Base-by-base conservation (phyloP, 768 basidiomycete genomes). In the Boletales sp. region DNA sequence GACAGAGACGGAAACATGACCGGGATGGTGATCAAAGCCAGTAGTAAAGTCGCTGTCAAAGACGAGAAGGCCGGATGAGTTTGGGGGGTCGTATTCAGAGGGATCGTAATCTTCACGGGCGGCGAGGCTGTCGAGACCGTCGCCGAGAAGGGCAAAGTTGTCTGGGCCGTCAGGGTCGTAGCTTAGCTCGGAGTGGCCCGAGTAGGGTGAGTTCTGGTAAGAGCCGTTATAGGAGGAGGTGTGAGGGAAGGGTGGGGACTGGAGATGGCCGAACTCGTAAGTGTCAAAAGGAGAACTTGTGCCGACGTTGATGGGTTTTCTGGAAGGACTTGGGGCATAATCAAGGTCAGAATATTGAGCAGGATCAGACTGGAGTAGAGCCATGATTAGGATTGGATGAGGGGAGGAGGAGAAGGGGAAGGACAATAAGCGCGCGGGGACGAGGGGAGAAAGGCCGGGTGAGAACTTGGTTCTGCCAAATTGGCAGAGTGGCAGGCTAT, bases 161-260 rank as follows among this genome's bases (percentile, higher is more conserved):
- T 79, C 78, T 30, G 72, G 66, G 10, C 76, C 79, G n/a, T 69
- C 75, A 47, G 72, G 67, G 58, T 72, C 72, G 48, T 76, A 77
- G 50, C 69, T 73, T 17, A 86, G 82, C n/a, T 90, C 87, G 4
- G 86, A 86, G 56, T 80, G 74, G 45, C 67, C 72, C 7, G 85
- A 86, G 65, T 76, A 87, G 9, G 87, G 87, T 0, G 86, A 87
- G 67, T 82, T 81, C 61, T 82, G 78, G 72, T 84, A 84, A 6
- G 84, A 86, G 47, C 79, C 79, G 64, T 79, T 78, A 71, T 82
- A 81, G 19, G 79, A 80, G 8, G 81, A 78, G 0, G 79, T 77
- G 59, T 73, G 72, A 19, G 77, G 74, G 53, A 74, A 77, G n/a
- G 70, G 69, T 5, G 74, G 63, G 40, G 64, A 68, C 58, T 66